Evolutionary conservation across 1,284 basidiomycete genomes (phyloP).

Genomic region (Termitomyces sp.): DNA sequence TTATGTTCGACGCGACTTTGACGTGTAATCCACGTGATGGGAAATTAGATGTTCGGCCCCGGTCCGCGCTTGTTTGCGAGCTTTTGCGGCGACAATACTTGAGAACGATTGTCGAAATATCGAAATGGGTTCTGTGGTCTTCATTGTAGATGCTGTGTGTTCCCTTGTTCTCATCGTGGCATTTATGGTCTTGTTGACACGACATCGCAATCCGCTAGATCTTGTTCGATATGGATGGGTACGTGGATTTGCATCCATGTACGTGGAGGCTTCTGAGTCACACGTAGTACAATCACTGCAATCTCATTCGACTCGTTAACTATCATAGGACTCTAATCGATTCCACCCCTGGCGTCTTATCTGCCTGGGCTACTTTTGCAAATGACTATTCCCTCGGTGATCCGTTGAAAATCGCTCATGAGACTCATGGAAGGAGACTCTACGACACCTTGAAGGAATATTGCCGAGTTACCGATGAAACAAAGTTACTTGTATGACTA

Average conservation of each 20-base stretch:
- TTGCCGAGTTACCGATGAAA: constrained; percentile 57
- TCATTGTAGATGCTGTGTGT: constrained; percentile 49
- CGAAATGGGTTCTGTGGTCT: constrained; percentile 24
- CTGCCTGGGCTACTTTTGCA: constrained; percentile 59
- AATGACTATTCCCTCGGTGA: constrained; percentile 53
- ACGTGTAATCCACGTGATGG: no score
- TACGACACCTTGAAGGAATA: constrained; percentile 68
- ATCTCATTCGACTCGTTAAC: neutral
- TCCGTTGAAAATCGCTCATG: constrained; percentile 42
- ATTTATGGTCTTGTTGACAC: constrained; percentile 18
- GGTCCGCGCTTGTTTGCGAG: no score
- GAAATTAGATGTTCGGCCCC: no score
- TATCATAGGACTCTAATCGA: constrained; percentile 58
- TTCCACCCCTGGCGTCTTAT: constrained; percentile 63
- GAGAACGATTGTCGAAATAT: constrained; percentile 6
- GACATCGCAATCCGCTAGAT: constrained; percentile 32
- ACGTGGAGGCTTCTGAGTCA: neutral
- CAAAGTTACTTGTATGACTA: constrained; percentile 44
- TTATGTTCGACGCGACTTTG: no score
- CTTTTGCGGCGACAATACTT: no score
- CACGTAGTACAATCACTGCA: neutral
- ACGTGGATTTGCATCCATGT: constrained; percentile 19
- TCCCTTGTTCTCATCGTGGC: neutral
- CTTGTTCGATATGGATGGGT: constrained; percentile 73
- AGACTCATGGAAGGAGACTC: constrained; percentile 70